A percentile compares a stretch with the other conserved stretches of the same genome.
These are phyloP conservation scores for Galium porrigens DNA, from an alignment of 305 asterid genomes.

Conservation along the genomic window DNA sequence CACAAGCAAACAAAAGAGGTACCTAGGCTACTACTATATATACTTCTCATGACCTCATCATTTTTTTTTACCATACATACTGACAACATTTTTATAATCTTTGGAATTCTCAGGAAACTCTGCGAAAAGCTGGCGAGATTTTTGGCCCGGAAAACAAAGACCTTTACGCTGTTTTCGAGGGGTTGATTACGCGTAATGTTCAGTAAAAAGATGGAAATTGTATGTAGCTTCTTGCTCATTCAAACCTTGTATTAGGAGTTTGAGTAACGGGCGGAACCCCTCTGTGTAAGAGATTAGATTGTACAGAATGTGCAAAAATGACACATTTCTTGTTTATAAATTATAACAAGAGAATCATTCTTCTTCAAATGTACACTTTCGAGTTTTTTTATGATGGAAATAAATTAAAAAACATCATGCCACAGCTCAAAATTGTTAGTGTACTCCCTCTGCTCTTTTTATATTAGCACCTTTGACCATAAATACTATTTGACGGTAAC, in stretches of 20 bases:
- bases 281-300: background rate
- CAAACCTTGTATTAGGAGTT: background rate
- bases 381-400: background rate
- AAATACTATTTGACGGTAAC: too few relatives aligned
- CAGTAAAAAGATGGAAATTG: constrained; percentile 25
- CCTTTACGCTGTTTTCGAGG: constrained; percentile 62
- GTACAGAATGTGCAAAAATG: constrained; percentile 7
- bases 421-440: too few relatives aligned
- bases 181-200: constrained; percentile 56
- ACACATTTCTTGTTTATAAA: background rate
- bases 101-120: constrained; percentile 44
- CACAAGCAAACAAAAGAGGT: constrained; percentile 95
- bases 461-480: too few relatives aligned
- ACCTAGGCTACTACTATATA: background rate
- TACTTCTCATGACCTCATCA: constrained; percentile 6
- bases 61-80: background rate
- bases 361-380: background rate
- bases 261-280: background rate
- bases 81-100: background rate
- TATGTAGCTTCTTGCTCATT: background rate
- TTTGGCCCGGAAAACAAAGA: constrained; percentile 81
- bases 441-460: too few relatives aligned
- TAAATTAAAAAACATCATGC: background rate
- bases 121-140: constrained; percentile 71
- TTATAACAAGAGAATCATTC: background rate